Conservation (phyloP, 2,329 filamentous ascomycete species). For the Ilyonectria destructans region DNA sequence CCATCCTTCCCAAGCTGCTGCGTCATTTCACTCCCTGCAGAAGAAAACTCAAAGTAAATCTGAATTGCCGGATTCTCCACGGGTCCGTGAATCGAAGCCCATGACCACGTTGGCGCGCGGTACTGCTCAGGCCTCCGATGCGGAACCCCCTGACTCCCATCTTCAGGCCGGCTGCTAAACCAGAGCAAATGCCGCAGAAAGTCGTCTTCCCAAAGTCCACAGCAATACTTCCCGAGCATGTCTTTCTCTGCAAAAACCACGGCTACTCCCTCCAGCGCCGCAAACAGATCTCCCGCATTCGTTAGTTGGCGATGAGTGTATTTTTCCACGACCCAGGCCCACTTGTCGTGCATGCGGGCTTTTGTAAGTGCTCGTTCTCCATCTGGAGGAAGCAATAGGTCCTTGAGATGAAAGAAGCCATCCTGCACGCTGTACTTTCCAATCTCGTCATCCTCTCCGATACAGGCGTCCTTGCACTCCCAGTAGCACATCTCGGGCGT, state of each 20-base stretch:
- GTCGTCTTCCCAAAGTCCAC: slow-evolving; percentile 1
- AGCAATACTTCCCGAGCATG: not conserved
- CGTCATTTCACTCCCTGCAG: not conserved
- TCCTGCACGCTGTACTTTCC: slow-evolving; percentile 11
- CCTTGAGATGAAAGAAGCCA: slow-evolving; percentile 17
- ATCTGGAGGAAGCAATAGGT: slow-evolving; percentile 11
- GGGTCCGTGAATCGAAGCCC: slow-evolving; percentile 3
- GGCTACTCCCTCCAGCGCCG: not conserved
- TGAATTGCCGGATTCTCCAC: slow-evolving; percentile 4
- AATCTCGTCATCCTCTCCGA: slow-evolving; percentile 8
- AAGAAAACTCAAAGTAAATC: not conserved
- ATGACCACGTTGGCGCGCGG: slow-evolving; percentile 6
- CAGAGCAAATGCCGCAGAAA: slow-evolving; percentile 8
- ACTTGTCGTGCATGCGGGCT: slow-evolving; percentile 8
- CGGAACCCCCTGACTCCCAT: not conserved
- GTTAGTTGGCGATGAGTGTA: slow-evolving; percentile 7
- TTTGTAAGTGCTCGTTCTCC: slow-evolving; percentile 9
- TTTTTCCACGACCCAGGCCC: slow-evolving; percentile 8
- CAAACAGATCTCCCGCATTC: slow-evolving; percentile 3
- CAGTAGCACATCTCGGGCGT: slow-evolving; percentile 14
- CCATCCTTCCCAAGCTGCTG: slow-evolving; percentile 7
- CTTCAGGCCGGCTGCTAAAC: slow-evolving; percentile 1
- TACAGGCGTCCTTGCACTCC: slow-evolving; percentile 15
- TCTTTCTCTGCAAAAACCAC: slow-evolving; percentile 7
- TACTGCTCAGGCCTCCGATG: slow-evolving; percentile 1